Evolutionary conservation across 805 yeast genomes (phyloP).

Genomic region (Metschnikowia peoriensis): DNA sequence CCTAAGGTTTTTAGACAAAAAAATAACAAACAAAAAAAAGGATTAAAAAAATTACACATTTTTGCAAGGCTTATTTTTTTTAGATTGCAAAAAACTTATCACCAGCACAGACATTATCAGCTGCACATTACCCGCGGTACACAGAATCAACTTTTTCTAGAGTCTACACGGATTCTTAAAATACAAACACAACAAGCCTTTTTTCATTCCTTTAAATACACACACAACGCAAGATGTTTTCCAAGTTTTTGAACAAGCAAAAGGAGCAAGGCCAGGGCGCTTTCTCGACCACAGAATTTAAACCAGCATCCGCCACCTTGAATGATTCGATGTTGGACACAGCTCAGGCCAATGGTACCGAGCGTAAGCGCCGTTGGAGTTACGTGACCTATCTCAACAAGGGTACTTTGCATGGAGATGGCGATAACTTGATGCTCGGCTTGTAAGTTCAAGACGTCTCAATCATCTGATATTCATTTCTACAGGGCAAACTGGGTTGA

Average conservation of each 20-base stretch:
- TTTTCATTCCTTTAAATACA: not conserved
- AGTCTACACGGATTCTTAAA: too few species aligned
- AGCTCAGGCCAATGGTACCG: not conserved
- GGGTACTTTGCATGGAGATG: conserved; percentile 21
- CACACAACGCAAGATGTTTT: conserved; percentile 10
- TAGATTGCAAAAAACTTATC: not conserved
- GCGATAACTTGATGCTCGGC: conserved; percentile 21
- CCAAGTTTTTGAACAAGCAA: conserved; percentile 16
- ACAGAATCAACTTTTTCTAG: not conserved
- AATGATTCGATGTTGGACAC: conserved; percentile 10
- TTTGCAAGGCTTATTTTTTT: too few species aligned
- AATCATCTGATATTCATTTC: not conserved
- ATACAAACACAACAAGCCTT: not conserved
- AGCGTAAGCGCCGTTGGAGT: conserved; percentile 20
- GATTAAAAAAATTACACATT: too few species aligned
- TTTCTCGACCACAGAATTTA: conserved; percentile 3
- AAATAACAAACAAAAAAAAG: too few species aligned
- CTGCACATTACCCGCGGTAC: not conserved
- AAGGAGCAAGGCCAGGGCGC: conserved; percentile 7
- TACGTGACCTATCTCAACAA: conserved; percentile 18
- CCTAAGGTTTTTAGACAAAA: too few species aligned
- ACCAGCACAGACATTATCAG: not conserved
- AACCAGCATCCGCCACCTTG: conserved; percentile 1
- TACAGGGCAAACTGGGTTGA: not conserved
- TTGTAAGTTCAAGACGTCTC: conserved; percentile 6